Evolutionary conservation across 2,329 filamentous ascomycete genomes (phyloP), one percentile per base, ranked within the genome.

Genomic region (Trichophyton rubrum): DNA sequence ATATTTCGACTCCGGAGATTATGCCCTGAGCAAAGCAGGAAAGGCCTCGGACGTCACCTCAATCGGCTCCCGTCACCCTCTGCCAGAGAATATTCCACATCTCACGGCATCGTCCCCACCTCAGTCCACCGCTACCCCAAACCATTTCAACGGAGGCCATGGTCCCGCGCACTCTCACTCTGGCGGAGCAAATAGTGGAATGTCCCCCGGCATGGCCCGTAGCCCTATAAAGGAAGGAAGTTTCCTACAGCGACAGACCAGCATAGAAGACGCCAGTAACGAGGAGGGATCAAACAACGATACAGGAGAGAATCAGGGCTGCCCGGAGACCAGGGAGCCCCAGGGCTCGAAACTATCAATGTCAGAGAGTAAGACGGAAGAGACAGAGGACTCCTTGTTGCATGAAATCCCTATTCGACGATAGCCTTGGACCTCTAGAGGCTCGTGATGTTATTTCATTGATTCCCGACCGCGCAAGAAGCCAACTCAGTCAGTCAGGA

Each of bases 1-100:
- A 79, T 96, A 96, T 79, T 96, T 96, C 76, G 90, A 96, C 79
- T 93, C 88, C 63, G 91, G 90, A 71, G 90, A 96, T 79, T 96
- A 96, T 71, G 91, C 91, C 71, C 88, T 96, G 78, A 92, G 88
- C 75, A 96, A 96, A 80, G 93, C 93, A 62, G 93, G 93, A 76
- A 97, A 97, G 79, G 90, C 90, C 74, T 89, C 91, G 71, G 88
- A 93, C 72, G 89, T 95, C 63, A 95, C 92, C 71, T 87, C 87
- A 70, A 89, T 99, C 70, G 93, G 93, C 70, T 91, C 89, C 70
- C 87, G 96, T 77, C 93, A 99, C 75, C 93, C 93, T 60, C 86
- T 91, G 58, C 90, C 91, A 66, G 90, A 96, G 77, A 95, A 95
- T 75, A 96, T 96, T 75, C 91, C 91, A 33, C 90, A 96, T 78